Conservation (phyloP, 768 basidiomycete species). For the Baorangia bicolor region DNA sequence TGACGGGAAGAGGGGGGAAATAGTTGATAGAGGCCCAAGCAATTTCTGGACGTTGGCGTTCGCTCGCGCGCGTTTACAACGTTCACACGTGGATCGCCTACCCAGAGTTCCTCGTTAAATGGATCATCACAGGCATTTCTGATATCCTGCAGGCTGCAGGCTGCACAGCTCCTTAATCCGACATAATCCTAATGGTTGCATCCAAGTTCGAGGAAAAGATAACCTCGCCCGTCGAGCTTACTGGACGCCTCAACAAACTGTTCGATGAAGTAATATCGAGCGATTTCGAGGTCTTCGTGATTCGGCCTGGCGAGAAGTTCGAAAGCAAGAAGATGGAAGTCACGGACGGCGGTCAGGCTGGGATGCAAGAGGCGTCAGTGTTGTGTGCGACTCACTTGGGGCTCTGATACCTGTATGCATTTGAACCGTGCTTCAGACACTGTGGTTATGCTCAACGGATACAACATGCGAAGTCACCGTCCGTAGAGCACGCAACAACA, state of each 20-base stretch:
- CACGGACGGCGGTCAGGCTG: background rate
- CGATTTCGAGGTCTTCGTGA: slow-evolving; percentile 10
- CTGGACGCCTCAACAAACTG: slow-evolving; percentile 8
- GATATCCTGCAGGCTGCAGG: slow-evolving; percentile 7
- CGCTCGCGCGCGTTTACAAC: slow-evolving; percentile 3
- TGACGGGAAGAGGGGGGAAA: background rate
- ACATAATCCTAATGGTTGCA: background rate
- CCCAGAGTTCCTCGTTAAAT: background rate
- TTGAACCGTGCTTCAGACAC: too few species aligned
- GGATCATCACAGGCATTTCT: slow-evolving; percentile 1
- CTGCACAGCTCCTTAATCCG: slow-evolving; percentile 2
- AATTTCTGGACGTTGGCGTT: slow-evolving; percentile 13
- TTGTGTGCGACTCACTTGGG: slow-evolving; percentile 11
- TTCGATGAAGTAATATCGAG: slow-evolving; percentile 12
- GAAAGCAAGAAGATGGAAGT: slow-evolving; percentile 6
- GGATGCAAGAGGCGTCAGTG: background rate
- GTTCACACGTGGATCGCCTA: background rate
- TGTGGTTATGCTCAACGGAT: too few species aligned
- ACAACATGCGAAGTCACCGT: too few species aligned
- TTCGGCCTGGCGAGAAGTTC: slow-evolving; percentile 6
- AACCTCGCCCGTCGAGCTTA: slow-evolving; percentile 6
- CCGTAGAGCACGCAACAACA: too few species aligned
- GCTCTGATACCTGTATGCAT: background rate
- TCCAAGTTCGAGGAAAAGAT: slow-evolving; percentile 5
- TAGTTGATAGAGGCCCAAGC: slow-evolving; percentile 12